These are phyloP conservation scores for Calycina marina DNA, from an alignment of 2,329 filamentous ascomycete genomes.

Conservation along the genomic window DNA sequence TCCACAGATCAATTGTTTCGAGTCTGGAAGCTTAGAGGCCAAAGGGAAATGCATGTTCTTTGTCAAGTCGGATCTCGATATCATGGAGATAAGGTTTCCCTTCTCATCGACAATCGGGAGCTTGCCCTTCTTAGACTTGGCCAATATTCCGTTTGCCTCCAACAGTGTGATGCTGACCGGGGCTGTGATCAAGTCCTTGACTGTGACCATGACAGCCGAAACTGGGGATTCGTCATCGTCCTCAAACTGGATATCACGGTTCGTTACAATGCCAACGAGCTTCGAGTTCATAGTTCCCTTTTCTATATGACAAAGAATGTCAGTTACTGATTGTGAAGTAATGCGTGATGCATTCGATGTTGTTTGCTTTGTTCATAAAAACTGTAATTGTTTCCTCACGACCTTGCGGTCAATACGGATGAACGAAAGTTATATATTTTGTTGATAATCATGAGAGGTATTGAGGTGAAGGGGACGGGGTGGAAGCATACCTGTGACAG, in stretches of 20 bases:
- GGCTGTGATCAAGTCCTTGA: constrained; percentile 84
- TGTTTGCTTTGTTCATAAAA: constrained; percentile 27
- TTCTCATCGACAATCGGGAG: constrained; percentile 77
- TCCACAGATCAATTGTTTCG: constrained; percentile 93
- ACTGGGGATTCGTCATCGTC: constrained; percentile 57
- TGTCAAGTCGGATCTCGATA: constrained; percentile 89
- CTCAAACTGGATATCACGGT: constrained; percentile 96
- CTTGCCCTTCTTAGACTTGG: constrained; percentile 97
- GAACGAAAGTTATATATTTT: constrained; percentile 99
- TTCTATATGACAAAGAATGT: constrained; percentile 42
- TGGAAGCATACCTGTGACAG: constrained; percentile 75
- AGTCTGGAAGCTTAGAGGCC: constrained; percentile 88
- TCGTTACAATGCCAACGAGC: constrained; percentile 93
- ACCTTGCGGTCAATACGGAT: constrained; percentile 86
- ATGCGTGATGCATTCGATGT: neutral
- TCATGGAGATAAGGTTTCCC: constrained; percentile 79
- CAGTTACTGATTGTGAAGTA: constrained; percentile 21
- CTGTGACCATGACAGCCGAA: constrained; percentile 96
- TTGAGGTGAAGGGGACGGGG: constrained; percentile 7
- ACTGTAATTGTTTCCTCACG: constrained; percentile 58
- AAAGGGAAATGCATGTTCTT: constrained; percentile 97
- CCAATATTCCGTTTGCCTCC: constrained; percentile 87
- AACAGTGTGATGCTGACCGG: constrained; percentile 65
- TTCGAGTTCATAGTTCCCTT: constrained; percentile 86
- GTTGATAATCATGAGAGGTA: constrained; percentile 61